Evolutionary conservation across 345 rosid genomes (phyloP).

Genomic region (Stellera chamaejasme): DNA sequence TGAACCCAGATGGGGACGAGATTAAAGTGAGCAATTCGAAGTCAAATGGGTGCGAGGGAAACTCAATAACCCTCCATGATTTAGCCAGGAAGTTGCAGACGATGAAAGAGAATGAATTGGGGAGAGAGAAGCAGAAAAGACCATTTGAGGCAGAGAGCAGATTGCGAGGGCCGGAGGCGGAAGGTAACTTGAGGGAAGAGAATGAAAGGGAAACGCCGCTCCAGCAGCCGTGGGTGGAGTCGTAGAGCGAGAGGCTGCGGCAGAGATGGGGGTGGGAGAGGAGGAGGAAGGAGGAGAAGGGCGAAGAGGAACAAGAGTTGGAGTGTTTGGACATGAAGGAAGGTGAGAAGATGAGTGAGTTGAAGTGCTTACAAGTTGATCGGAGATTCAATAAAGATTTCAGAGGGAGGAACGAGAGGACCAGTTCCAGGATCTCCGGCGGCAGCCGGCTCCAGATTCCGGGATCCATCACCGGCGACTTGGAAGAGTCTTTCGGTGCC

Average conservation of each 20-base stretch:
- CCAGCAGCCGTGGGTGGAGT: conserved; percentile 47
- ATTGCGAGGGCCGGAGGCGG: conserved; percentile 15
- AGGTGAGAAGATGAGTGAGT: conserved; percentile 45
- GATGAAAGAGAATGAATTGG: conserved; percentile 37
- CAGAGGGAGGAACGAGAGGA: conserved; percentile 55
- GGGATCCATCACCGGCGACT: conserved; percentile 51
- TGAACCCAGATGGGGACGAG: conserved; percentile 38
- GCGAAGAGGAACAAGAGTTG: conserved; percentile 52
- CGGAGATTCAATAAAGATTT: conserved; percentile 43
- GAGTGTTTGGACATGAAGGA: conserved; percentile 44
- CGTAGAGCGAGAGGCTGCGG: conserved; percentile 46
- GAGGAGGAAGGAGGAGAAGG: conserved; percentile 55
- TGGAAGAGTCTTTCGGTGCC: not conserved
- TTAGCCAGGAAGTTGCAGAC: conserved; percentile 57
- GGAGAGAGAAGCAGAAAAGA: conserved; percentile 55
- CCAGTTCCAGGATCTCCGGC: conserved; percentile 50
- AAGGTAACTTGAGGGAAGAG: conserved; percentile 20
- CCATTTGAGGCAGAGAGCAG: conserved; percentile 67
- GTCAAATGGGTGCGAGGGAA: conserved; percentile 56
- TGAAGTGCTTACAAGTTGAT: conserved; percentile 60
- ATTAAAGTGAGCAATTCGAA: conserved; percentile 59
- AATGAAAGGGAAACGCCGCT: conserved; percentile 35
- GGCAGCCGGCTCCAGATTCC: conserved; percentile 70
- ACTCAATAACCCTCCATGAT: conserved; percentile 47
- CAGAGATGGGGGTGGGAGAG: conserved; percentile 68